Evolutionary conservation across 345 rosid species (phyloP).

Genomic region (Nasturtium officinale): DNA sequence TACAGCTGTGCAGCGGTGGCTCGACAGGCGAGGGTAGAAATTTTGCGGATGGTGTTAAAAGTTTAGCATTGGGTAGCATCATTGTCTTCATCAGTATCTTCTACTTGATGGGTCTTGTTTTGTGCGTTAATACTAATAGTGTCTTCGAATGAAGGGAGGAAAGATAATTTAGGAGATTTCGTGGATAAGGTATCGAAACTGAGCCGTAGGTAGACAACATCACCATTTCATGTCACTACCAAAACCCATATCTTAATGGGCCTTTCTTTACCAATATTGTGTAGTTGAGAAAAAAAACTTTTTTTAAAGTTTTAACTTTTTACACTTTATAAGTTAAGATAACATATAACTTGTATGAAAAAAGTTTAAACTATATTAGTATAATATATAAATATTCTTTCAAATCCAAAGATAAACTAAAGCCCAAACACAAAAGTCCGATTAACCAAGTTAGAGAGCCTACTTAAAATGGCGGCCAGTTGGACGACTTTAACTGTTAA

Average conservation of each 20-base stretch:
- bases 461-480: background rate
- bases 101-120: background rate
- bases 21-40: slow-evolving; percentile 35
- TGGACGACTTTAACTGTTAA: slow-evolving; percentile 1
- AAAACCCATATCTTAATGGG: no score
- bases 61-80: slow-evolving; percentile 51
- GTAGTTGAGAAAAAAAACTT: no score
- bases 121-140: background rate
- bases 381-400: no score
- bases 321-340: no score
- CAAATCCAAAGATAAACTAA: background rate
- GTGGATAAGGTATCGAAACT: slow-evolving; percentile 42
- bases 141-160: slow-evolving; percentile 9
- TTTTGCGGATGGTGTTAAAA: slow-evolving; percentile 40
- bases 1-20: slow-evolving; percentile 39
- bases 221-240: slow-evolving; percentile 3
- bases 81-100: slow-evolving; percentile 21
- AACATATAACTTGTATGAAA: no score
- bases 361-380: no score
- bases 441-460: slow-evolving; percentile 12
- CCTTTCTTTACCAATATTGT: no score
- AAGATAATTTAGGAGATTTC: slow-evolving; percentile 8
- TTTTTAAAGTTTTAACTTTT: no score
- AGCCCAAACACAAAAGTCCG: background rate
- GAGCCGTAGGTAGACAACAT: slow-evolving; percentile 21